These are phyloP conservation scores for Salix exigua DNA, from an alignment of 345 rosid genomes.

Conservation along the genomic window DNA sequence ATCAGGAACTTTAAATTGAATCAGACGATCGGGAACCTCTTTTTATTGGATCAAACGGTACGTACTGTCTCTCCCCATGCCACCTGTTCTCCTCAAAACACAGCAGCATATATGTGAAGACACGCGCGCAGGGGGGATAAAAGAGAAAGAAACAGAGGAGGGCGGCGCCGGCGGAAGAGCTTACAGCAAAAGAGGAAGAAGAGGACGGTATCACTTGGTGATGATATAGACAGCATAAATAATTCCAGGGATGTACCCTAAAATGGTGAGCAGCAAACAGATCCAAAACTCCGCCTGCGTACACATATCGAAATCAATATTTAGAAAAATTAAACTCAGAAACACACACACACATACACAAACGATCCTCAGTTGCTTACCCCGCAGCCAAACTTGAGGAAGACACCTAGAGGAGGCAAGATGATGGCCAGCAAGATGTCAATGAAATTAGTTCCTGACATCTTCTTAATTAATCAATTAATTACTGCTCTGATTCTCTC, in stretches of 20 bases:
- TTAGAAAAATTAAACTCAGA: neutral
- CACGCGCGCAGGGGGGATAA: neutral
- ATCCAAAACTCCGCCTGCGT: slow-evolving; percentile 77
- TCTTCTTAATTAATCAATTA: neutral
- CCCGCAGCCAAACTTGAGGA: slow-evolving; percentile 72
- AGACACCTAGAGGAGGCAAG: slow-evolving; percentile 94
- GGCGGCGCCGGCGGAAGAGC: neutral
- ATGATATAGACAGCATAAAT: slow-evolving; percentile 65
- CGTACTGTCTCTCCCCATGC: neutral
- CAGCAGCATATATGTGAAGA: no score
- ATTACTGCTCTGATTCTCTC: neutral
- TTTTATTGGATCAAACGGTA: slow-evolving; percentile 7
- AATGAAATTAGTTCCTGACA: slow-evolving; percentile 44
- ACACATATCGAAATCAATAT: neutral
- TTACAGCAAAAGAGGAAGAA: neutral
- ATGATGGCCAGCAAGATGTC: slow-evolving; percentile 72
- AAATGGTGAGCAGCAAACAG: slow-evolving; percentile 62
- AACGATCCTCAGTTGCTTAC: slow-evolving; percentile 14
- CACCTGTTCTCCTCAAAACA: neutral
- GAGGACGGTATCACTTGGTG: slow-evolving; percentile 41
- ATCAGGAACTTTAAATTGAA: neutral
- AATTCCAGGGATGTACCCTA: slow-evolving; percentile 81
- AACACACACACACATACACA: neutral
- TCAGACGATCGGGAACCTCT: neutral
- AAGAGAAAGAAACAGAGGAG: neutral